phyloP scores from a whole-genome alignment of 225 moss, liverwort and hornwort genomes.

The Pseudisothecium myosuroides region DNA sequence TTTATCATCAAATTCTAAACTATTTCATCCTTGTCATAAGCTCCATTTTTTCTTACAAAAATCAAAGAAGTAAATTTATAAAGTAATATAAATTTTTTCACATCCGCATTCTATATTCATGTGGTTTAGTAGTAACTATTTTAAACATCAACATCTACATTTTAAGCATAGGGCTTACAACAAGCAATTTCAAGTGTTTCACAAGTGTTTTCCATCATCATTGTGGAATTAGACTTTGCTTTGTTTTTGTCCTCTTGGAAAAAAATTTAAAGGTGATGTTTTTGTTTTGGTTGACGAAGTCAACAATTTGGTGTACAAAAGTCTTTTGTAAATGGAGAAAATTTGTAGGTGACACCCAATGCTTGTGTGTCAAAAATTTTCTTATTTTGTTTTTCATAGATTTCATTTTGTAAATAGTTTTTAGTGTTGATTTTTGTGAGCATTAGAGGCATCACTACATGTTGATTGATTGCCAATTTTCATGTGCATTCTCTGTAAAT shows the following conservation, averaged over 20 bases:
- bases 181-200: too few relatives aligned
- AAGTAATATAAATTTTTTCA: not conserved
- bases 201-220: too few relatives aligned
- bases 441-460: not conserved
- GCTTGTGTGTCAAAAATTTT: not conserved
- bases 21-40: not conserved
- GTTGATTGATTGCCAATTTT: not conserved
- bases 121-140: accelerated
- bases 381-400: not conserved
- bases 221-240: not conserved
- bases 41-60: not conserved
- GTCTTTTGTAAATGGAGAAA: not conserved
- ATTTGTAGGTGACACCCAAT: not conserved
- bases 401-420: not conserved
- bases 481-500: accelerated
- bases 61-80: not conserved
- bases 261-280: not conserved
- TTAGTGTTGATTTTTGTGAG: not conserved
- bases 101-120: accelerated
- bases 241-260: accelerated
- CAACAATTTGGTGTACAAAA: not conserved
- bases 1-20: not conserved
- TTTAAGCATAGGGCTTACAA: too few relatives aligned
- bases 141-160: not conserved
- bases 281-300: accelerated